phyloP scores from a whole-genome alignment of 352 stramenopile genomes.

The Elongisporangium undulatum region DNA sequence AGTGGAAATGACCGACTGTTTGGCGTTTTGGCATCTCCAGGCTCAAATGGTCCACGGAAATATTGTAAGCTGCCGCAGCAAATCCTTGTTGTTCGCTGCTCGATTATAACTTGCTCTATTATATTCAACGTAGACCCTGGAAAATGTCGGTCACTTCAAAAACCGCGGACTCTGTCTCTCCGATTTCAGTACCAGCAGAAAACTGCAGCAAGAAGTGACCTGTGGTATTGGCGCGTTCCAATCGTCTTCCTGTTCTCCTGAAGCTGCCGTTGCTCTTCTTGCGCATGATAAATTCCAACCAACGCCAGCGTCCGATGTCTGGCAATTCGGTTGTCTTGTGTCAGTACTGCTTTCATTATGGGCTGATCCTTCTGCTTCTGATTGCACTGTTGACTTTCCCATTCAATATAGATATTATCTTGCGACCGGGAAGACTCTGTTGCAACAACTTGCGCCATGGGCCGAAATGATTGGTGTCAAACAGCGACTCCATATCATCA shows the following conservation, averaged over 20 bases:
- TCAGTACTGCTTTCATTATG: slow-evolving; percentile 20
- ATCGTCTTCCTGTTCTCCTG: slow-evolving; percentile 29
- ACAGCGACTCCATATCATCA: slow-evolving; percentile 50
- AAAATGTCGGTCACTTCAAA: slow-evolving; percentile 44
- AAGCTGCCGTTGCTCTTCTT: slow-evolving; percentile 48
- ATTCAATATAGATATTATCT: slow-evolving; percentile 36
- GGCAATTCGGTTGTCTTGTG: slow-evolving; percentile 74
- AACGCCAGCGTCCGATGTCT: slow-evolving; percentile 53
- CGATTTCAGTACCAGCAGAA: slow-evolving; percentile 35
- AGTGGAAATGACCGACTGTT: slow-evolving; percentile 39
- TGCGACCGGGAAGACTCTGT: slow-evolving; percentile 32
- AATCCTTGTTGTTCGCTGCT: background rate
- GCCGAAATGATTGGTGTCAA: slow-evolving; percentile 21
- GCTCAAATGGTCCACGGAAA: slow-evolving; percentile 56
- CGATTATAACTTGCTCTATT: background rate
- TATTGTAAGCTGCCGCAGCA: slow-evolving; percentile 29
- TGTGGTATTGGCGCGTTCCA: slow-evolving; percentile 26
- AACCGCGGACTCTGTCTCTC: slow-evolving; percentile 32
- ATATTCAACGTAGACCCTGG: slow-evolving; percentile 20
- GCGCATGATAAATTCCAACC: slow-evolving; percentile 31
- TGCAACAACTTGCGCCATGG: slow-evolving; percentile 46
- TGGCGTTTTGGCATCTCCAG: slow-evolving; percentile 54
- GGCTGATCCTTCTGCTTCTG: background rate
- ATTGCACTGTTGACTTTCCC: background rate
- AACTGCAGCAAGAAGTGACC: slow-evolving; percentile 21